Base-by-base conservation (phyloP, 192 early-diverging fungal genomes). In the Tieghemiomyces parasiticus region DNA sequence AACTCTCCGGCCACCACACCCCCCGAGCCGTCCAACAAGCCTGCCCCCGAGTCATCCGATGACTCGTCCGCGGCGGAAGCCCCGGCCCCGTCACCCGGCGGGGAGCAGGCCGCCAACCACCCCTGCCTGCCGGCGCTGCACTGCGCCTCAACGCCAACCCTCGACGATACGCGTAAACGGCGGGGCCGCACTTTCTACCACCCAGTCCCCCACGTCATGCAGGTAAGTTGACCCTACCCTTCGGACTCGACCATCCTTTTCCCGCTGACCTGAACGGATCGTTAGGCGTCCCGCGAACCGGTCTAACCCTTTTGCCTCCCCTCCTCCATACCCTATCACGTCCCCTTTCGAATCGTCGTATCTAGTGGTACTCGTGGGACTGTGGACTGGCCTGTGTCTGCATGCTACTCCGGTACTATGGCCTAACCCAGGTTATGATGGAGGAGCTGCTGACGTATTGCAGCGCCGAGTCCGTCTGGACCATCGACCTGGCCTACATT, bases 351-450 rank as follows among this genome's bases (percentile, higher is more conserved):
- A 42, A 42, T 42, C 6, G 8, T 54, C 25, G 6, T 29, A 63
- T 71, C 35, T 67, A 75, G 63, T 71, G 72, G 61, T 60, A 60
- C 34, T 62, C 67, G 24, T 93, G 91, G 89, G 92, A 95, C 70
- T 92, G 92, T 63, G 89, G 92, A 1, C 70, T 95, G 28, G 88
- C 88, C 8, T 89, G 87, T 63, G 76, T 90, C 9, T 79, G 79
- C 44, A 92, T 91, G 89, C 67, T 88, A 4, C 71, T 90, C 44
- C 66, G 79, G 20, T 82, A 80, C 24, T 71, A 83, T 42, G 76
- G 81, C 8, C 64, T 77, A 47, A 70, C 76, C 10, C 70, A 71
- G 4, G 74, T 72, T 58, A 76, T 73, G 10, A 67, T 84, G 28
- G 60, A 72, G 16, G 77, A 82, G 51, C 70, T 90, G 30, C 62